Percentiles rank a stretch among this genome's conserved stretches.
These are phyloP conservation scores for Grifola frondosa DNA, from an alignment of 1,284 basidiomycete genomes.

Conservation along the genomic window DNA sequence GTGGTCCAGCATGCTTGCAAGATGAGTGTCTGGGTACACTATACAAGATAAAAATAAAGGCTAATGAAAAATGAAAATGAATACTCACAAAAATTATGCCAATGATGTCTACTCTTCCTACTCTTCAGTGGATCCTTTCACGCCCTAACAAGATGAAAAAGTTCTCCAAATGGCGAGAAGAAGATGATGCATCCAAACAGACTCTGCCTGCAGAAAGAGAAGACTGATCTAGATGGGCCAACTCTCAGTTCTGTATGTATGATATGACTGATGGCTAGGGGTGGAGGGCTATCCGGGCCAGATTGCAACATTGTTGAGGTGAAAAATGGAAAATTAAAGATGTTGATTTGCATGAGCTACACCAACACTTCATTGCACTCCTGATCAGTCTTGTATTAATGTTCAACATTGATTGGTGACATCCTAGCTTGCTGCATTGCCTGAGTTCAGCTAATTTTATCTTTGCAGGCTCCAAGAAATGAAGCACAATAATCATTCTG, in stretches of 20 bases:
- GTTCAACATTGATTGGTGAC: constrained; percentile 25
- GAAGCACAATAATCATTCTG: constrained; percentile 11
- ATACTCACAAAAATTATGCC: constrained; percentile 14
- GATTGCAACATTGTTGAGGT: constrained; percentile 10
- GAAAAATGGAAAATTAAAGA: constrained; percentile 19
- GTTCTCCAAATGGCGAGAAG: constrained; percentile 11
- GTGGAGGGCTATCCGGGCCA: constrained; percentile 20
- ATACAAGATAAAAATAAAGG: background rate
- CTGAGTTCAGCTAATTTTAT: background rate
- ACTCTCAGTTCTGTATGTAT: background rate
- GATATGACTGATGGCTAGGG: constrained; percentile 25
- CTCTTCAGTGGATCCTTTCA: constrained; percentile 6
- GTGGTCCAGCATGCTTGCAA: background rate
- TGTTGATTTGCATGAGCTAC: constrained; percentile 12
- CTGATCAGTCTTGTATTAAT: constrained; percentile 18
- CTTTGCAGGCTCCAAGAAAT: constrained; percentile 13
- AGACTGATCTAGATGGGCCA: background rate
- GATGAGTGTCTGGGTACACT: constrained; percentile 2
- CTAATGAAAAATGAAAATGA: constrained; percentile 1
- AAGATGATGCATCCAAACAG: constrained; percentile 9
- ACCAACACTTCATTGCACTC: constrained; percentile 23
- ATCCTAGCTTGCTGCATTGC: too few species aligned
- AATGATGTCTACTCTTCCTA: background rate
- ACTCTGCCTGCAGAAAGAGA: background rate
- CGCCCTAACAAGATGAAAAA: constrained; percentile 15